These are phyloP conservation scores for Ophiostoma fasciatum DNA, from an alignment of 2,329 filamentous ascomycete genomes.

Conservation along the genomic window DNA sequence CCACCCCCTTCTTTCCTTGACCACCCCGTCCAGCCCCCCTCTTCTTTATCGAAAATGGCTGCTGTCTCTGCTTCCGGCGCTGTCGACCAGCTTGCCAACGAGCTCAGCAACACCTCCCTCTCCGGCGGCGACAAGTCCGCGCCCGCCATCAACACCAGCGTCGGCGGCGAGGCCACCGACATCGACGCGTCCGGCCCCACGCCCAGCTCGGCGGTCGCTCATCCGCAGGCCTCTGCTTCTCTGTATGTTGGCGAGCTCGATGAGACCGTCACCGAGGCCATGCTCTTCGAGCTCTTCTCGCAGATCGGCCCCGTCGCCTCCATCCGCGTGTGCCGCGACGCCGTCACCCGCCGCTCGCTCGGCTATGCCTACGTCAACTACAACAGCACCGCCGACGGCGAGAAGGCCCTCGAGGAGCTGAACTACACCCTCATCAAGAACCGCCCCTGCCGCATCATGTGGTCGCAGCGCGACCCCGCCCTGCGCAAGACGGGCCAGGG, in stretches of 20 bases:
- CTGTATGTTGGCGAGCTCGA: conserved; percentile 99
- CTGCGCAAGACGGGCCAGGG: conserved; percentile 98
- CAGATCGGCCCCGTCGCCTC: conserved; percentile 98
- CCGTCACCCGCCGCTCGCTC: conserved; percentile 93
- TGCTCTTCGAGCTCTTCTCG: conserved; percentile 99
- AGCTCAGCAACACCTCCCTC: conserved; percentile 58
- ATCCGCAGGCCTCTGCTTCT: conserved; percentile 85
- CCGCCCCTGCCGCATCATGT: conserved; percentile 99
- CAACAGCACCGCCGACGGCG: conserved; percentile 90
- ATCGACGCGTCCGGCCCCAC: conserved; percentile 52
- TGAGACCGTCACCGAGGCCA: conserved; percentile 93
- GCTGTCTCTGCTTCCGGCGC: conserved; percentile 41
- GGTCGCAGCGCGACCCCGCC: conserved; percentile 98
- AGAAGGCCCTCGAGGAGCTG: conserved; percentile 96
- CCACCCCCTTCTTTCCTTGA: background rate
- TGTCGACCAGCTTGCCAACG: conserved; percentile 69
- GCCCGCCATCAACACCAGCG: conserved; percentile 61
- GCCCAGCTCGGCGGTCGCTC: conserved; percentile 57
- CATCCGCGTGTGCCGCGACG: conserved; percentile 98
- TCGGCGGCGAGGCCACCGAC: conserved; percentile 39
- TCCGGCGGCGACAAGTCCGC: conserved; percentile 51
- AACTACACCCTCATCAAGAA: conserved; percentile 99
- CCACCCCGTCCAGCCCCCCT: too few species aligned
- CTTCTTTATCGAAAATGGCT: conserved; percentile 37
- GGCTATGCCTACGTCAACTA: conserved; percentile 99